Conservation (phyloP, 345 rosid species). For the Eucalyptus curtisii region DNA sequence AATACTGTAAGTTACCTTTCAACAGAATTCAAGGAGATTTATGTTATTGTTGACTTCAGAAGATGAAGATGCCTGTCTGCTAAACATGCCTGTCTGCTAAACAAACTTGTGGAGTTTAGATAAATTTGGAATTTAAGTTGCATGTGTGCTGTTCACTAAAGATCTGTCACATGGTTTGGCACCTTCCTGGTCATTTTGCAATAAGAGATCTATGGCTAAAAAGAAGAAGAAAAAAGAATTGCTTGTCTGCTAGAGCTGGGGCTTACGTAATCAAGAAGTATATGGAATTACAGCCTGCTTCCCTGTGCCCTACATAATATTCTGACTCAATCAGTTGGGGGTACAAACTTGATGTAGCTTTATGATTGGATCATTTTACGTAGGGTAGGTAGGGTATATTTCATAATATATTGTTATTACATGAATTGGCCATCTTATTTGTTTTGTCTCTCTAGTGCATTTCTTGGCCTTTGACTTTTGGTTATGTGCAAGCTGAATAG, state of each 20-base stretch:
- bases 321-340: background rate
- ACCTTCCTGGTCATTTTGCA: background rate
- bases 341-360: background rate
- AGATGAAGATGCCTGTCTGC: background rate
- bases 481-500: background rate
- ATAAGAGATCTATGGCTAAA: background rate
- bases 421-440: background rate
- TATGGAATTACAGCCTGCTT: background rate
- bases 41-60: background rate
- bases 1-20: background rate
- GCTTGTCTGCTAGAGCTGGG: background rate
- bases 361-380: background rate
- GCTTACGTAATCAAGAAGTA: background rate
- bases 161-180: background rate
- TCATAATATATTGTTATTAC: background rate
- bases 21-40: background rate
- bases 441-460: background rate
- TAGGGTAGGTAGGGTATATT: background rate
- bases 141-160: background rate
- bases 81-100: background rate
- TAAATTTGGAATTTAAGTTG: background rate
- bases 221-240: background rate
- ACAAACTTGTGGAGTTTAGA: background rate
- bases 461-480: background rate
- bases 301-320: background rate